phyloP scores from a whole-genome alignment of 2,329 filamentous ascomycete species.

The Colletotrichum godetiae region DNA sequence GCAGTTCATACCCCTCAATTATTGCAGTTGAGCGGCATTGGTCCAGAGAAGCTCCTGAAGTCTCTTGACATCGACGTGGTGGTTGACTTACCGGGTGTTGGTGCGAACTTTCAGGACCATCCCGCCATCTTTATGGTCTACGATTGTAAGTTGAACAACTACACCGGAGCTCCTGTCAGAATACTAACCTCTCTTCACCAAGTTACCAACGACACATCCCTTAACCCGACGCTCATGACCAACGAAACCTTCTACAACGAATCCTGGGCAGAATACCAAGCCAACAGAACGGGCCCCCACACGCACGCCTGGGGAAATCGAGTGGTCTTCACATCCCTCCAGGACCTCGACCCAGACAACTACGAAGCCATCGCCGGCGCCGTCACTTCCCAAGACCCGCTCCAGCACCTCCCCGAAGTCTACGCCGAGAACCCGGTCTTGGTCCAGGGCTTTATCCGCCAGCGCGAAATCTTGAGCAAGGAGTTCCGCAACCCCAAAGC shows the following conservation, averaged over 20 bases:
- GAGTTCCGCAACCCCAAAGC: slow-evolving; percentile 36
- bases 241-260: slow-evolving; percentile 38
- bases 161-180: not conserved
- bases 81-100: slow-evolving; percentile 61
- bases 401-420: slow-evolving; percentile 34
- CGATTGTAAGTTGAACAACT: slow-evolving; percentile 40
- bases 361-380: slow-evolving; percentile 18
- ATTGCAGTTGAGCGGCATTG: slow-evolving; percentile 68
- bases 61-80: slow-evolving; percentile 61
- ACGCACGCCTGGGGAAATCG: slow-evolving; percentile 39
- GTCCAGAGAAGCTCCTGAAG: slow-evolving; percentile 51
- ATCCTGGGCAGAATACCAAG: slow-evolving; percentile 39
- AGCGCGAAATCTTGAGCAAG: slow-evolving; percentile 26
- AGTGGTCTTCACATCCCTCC: slow-evolving; percentile 38
- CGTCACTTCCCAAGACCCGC: slow-evolving; percentile 36
- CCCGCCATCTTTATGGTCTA: slow-evolving; percentile 47
- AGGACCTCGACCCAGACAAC: slow-evolving; percentile 26
- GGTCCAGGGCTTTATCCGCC: slow-evolving; percentile 32
- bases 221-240: slow-evolving; percentile 37
- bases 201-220: slow-evolving; percentile 27
- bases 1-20: slow-evolving; percentile 67
- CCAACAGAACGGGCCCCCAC: slow-evolving; percentile 40
- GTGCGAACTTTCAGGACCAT: slow-evolving; percentile 51
- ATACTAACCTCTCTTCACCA: not conserved
- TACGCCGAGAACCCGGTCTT: slow-evolving; percentile 37